phyloP scores from a whole-genome alignment of 306 rosid genomes.

The Quercus glauca region DNA sequence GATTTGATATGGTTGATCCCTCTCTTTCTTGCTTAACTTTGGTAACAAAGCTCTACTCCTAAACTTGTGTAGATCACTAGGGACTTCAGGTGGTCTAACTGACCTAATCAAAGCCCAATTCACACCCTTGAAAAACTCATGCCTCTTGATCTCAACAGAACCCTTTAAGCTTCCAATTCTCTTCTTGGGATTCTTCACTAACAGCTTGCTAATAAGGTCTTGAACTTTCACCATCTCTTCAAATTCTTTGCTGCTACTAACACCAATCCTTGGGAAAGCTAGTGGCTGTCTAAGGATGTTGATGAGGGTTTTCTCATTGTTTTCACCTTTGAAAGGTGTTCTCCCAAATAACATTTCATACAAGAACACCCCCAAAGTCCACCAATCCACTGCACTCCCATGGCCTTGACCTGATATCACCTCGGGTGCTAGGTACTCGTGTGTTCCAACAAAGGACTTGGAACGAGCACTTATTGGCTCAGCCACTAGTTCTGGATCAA shows the following conservation, averaged over 20 bases:
- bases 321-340: slow-evolving; percentile 95
- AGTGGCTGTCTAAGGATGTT: slow-evolving; percentile 76
- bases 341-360: slow-evolving; percentile 86
- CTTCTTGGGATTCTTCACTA: slow-evolving; percentile 91
- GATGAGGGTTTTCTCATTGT: slow-evolving; percentile 78
- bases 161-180: slow-evolving; percentile 85
- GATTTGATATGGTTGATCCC: slow-evolving; percentile 79
- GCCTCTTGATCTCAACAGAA: slow-evolving; percentile 87
- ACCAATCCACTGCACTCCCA: slow-evolving; percentile 98
- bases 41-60: slow-evolving; percentile 58
- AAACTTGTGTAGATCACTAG: slow-evolving; percentile 44
- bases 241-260: slow-evolving; percentile 53
- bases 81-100: slow-evolving; percentile 79
- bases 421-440: slow-evolving; percentile 93
- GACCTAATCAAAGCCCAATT: slow-evolving; percentile 94
- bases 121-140: slow-evolving; percentile 82
- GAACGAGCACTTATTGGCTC: slow-evolving; percentile 81
- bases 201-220: slow-evolving; percentile 68
- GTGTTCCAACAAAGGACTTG: slow-evolving; percentile 91
- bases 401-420: slow-evolving; percentile 93
- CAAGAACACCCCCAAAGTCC: slow-evolving; percentile 91
- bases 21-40: slow-evolving; percentile 67
- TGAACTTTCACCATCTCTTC: slow-evolving; percentile 85
- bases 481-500: slow-evolving; percentile 78
- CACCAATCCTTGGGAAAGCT: slow-evolving; percentile 63